These are phyloP conservation scores for Pyricularia grisea DNA, from an alignment of 2,329 filamentous ascomycete species.

Conservation along the genomic window DNA sequence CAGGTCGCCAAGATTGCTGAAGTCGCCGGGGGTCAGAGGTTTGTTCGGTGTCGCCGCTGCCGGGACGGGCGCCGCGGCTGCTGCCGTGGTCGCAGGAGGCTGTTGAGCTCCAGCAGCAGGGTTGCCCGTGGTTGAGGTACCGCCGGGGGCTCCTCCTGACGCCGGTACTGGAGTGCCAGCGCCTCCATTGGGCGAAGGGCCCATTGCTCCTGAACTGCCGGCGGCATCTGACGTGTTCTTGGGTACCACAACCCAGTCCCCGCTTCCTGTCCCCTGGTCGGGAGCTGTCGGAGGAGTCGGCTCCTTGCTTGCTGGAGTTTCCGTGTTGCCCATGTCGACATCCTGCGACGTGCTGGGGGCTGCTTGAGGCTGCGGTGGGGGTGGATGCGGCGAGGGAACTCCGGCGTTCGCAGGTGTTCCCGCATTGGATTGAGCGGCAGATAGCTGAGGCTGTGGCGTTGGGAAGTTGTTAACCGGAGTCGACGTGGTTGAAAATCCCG, in stretches of 20 bases:
- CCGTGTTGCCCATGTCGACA: constrained; percentile 46
- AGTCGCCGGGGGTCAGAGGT: constrained; percentile 44
- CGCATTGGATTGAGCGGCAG: constrained; percentile 44
- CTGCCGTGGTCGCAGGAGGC: neutral
- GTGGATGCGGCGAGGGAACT: constrained; percentile 33
- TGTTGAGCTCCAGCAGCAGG: neutral
- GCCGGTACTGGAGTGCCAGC: constrained; percentile 13
- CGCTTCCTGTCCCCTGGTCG: constrained; percentile 41
- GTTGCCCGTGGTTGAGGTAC: neutral
- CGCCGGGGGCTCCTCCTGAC: constrained; percentile 1
- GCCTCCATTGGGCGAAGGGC: constrained; percentile 8
- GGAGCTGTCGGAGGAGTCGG: constrained; percentile 31
- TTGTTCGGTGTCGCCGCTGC: constrained; percentile 22
- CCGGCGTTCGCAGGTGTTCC: constrained; percentile 42
- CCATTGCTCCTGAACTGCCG: neutral
- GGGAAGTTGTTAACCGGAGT: constrained; percentile 53
- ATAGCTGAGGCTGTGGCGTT: constrained; percentile 50
- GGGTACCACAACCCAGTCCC: constrained; percentile 69
- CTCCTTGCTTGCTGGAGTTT: constrained; percentile 13
- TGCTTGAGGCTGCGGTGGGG: constrained; percentile 12
- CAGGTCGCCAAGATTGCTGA: constrained; percentile 53
- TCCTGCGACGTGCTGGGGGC: constrained; percentile 24
- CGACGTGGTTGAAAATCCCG: constrained; percentile 47
- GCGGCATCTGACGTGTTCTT: constrained; percentile 31
- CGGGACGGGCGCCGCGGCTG: neutral